These are phyloP conservation scores for Ogataea philodendri DNA, from an alignment of 805 yeast species.

Conservation along the genomic window DNA sequence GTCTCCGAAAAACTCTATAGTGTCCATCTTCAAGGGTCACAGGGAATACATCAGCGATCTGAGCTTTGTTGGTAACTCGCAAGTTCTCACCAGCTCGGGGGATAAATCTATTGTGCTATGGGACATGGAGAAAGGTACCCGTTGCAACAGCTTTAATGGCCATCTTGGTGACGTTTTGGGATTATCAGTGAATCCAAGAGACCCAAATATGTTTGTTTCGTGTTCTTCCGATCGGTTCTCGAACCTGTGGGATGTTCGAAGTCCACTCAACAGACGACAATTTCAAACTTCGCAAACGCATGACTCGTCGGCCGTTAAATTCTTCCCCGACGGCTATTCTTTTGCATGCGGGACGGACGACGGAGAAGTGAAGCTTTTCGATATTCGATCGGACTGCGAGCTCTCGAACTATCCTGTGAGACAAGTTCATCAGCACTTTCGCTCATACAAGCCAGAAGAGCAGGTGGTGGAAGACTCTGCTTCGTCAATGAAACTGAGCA, in stretches of 20 bases:
- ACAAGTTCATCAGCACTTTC: slow-evolving; percentile 11
- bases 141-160: slow-evolving; percentile 54
- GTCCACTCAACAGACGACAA: slow-evolving; percentile 39
- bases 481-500: slow-evolving; percentile 23
- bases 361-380: slow-evolving; percentile 67
- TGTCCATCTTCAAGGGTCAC: slow-evolving; percentile 71
- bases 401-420: slow-evolving; percentile 44
- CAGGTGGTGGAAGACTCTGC: slow-evolving; percentile 18
- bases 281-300: slow-evolving; percentile 47
- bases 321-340: slow-evolving; percentile 68
- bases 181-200: slow-evolving; percentile 34
- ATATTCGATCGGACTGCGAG: slow-evolving; percentile 73
- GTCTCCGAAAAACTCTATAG: slow-evolving; percentile 28
- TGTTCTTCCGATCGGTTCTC: slow-evolving; percentile 70
- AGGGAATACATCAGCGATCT: slow-evolving; percentile 77
- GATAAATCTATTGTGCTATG: slow-evolving; percentile 78
- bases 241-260: slow-evolving; percentile 63
- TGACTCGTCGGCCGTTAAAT: slow-evolving; percentile 63
- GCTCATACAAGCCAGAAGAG: slow-evolving; percentile 14
- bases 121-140: slow-evolving; percentile 67
- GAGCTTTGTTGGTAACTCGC: slow-evolving; percentile 57
- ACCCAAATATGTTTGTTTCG: slow-evolving; percentile 46
- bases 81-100: slow-evolving; percentile 70
- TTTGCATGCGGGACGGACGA: slow-evolving; percentile 80
- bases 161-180: slow-evolving; percentile 72